Conservation (phyloP, 2,329 filamentous ascomycete genomes). For the Trichoderma lentiforme region DNA sequence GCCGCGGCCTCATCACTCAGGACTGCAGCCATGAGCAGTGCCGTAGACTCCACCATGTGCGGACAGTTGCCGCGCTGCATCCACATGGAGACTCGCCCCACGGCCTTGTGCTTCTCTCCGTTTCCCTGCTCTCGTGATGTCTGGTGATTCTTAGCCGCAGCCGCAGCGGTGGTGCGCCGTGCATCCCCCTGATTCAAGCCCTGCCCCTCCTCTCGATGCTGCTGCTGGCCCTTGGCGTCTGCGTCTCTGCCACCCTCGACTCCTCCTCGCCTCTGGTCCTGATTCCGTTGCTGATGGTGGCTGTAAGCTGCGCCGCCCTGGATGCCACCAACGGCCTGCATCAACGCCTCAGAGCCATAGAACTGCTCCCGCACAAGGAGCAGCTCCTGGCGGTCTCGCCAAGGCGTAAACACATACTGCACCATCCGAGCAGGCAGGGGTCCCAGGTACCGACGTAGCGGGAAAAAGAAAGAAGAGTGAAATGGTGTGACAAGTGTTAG, state of each 20-base stretch:
- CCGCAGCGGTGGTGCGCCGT: constrained; percentile 2
- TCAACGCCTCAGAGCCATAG: constrained; percentile 40
- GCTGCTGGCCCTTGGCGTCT: background rate
- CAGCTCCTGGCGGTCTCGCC: constrained; percentile 65
- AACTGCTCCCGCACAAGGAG: constrained; percentile 63
- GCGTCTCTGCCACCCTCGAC: background rate
- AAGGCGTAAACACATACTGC: constrained; percentile 70
- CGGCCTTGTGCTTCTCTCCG: constrained; percentile 40
- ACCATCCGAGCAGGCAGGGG: constrained; percentile 47
- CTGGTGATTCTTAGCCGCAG: background rate
- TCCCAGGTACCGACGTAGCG: background rate
- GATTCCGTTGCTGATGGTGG: background rate
- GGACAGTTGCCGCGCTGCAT: constrained; percentile 71
- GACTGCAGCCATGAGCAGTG: constrained; percentile 66
- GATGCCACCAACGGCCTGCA: constrained; percentile 3
- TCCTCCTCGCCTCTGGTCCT: background rate
- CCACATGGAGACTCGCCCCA: constrained; percentile 63
- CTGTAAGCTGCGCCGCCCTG: constrained; percentile 8
- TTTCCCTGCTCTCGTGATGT: constrained; percentile 9
- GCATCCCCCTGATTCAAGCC: constrained; percentile 14
- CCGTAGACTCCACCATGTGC: constrained; percentile 76
- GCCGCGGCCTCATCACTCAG: constrained; percentile 55
- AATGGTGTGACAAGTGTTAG: background rate
- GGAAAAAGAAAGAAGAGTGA: background rate
- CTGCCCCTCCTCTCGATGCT: constrained; percentile 6